Base-by-base conservation (phyloP, 164 flowering plant genomes). In the Taxillus chinensis region DNA sequence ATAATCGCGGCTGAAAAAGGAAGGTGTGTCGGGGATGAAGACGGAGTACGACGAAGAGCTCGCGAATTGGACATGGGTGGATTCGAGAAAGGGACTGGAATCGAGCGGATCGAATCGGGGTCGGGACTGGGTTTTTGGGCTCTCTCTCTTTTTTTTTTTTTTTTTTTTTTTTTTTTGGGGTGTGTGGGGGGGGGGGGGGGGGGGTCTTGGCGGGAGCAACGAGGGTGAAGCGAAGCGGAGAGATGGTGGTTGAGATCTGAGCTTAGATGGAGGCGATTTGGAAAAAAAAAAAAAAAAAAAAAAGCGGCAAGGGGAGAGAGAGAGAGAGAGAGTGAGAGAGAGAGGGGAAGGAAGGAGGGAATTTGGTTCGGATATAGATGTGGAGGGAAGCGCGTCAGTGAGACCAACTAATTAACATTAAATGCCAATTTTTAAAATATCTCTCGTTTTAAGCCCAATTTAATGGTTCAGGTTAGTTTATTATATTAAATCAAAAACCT, bases 301-400 rank as follows among this genome's bases (percentile, higher is more conserved):
- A 55, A 55, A 55, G 40, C 38, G 40, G 27, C 27, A 27, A 27
- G 27, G 2, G 27, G 27, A 48, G 51, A 48, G 4, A 11, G 13
- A 1, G 12, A 1, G 7, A 0, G 46, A 0, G 10, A 1, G 46
- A 1, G 51, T 8, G 51, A 3, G 13, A 55, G 60, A 43, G 52
- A 52, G 71, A 63, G 71, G 65, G 57, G 41, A 39, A 45, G 27
- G 64, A 61, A 41, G 74, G 81, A 77, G 83, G 88, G 81, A 80
- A 77, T 78, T 76, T 77, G 79, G 81, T 82, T 80, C 83, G 77
- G 82, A 80, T 82, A 71, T 71, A 58, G 78, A 75, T 80, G 75
- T 83, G 87, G 87, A 83, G 87, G 85, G 87, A 83, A 83, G 77
- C 27, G 27, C 68, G 27, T 27, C 27, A 27, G 27, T 27, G 27